Conservation (phyloP, 2,329 filamentous ascomycete species). For the Colletotrichum sp. region DNA sequence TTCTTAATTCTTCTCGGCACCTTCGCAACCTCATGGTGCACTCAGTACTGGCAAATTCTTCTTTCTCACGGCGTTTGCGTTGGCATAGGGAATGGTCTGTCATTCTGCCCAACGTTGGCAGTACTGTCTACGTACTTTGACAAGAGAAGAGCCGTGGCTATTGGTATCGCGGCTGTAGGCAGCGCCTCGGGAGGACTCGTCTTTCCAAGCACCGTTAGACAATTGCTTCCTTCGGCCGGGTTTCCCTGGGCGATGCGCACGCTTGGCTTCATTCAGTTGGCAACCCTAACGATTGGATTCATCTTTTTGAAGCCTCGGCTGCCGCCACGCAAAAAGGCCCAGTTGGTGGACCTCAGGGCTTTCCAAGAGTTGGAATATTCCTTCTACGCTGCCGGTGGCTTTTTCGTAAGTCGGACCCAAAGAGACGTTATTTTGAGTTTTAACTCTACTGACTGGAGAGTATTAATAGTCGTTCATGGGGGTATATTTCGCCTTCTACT, state of each 20-base stretch:
- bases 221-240: slow-evolving; percentile 50
- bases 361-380: slow-evolving; percentile 39
- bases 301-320: slow-evolving; percentile 45
- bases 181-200: slow-evolving; percentile 60
- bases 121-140: slow-evolving; percentile 69
- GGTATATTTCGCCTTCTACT: slow-evolving; percentile 65
- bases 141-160: slow-evolving; percentile 57
- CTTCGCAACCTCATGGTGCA: slow-evolving; percentile 46
- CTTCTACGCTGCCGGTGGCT: slow-evolving; percentile 7
- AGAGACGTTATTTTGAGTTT: background rate
- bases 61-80: slow-evolving; percentile 53
- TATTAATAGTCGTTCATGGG: slow-evolving; percentile 49
- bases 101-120: slow-evolving; percentile 63
- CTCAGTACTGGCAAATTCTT: slow-evolving; percentile 53
- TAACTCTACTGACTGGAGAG: background rate
- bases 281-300: slow-evolving; percentile 41
- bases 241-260: slow-evolving; percentile 60
- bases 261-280: slow-evolving; percentile 50
- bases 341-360: slow-evolving; percentile 47
- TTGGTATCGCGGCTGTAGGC: slow-evolving; percentile 64
- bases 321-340: slow-evolving; percentile 41
- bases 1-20: slow-evolving; percentile 46
- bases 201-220: slow-evolving; percentile 43
- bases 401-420: slow-evolving; percentile 3
- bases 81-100: slow-evolving; percentile 57